These are phyloP conservation scores for Xanthoconium stramineum DNA, from an alignment of 768 basidiomycete genomes.

Conservation along the genomic window DNA sequence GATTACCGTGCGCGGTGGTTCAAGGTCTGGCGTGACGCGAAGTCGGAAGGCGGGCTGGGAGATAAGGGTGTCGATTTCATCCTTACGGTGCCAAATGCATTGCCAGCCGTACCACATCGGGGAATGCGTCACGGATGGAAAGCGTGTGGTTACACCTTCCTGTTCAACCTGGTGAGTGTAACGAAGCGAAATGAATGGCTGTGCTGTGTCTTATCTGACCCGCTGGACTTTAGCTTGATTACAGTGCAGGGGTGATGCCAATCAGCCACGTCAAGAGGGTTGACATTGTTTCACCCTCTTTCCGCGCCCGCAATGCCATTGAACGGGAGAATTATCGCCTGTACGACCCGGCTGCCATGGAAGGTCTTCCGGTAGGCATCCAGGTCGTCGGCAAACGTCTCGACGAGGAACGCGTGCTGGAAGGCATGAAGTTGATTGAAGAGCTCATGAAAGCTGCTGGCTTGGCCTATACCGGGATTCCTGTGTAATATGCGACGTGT, in stretches of 20 bases:
- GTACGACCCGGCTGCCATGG: conserved; percentile 41
- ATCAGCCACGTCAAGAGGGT: conserved; percentile 37
- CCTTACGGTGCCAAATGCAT: conserved; percentile 57
- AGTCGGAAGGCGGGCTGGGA: conserved; percentile 25
- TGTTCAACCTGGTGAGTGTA: conserved; percentile 60
- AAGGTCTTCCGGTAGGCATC: conserved; percentile 44
- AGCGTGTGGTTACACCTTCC: conserved; percentile 60
- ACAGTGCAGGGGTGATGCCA: conserved; percentile 44
- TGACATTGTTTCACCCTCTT: conserved; percentile 30
- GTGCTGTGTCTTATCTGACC: neutral
- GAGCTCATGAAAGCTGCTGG: conserved; percentile 23
- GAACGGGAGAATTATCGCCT: conserved; percentile 40
- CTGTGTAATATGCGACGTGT: conserved; percentile 6
- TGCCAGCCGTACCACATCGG: conserved; percentile 56
- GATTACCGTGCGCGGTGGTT: conserved; percentile 41
- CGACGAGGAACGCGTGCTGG: conserved; percentile 47
- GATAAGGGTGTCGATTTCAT: conserved; percentile 58
- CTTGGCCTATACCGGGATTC: conserved; percentile 24
- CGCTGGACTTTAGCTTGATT: conserved; percentile 36
- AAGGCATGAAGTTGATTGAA: conserved; percentile 43
- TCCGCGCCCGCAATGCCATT: conserved; percentile 33
- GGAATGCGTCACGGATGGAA: conserved; percentile 53
- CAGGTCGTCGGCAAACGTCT: conserved; percentile 42
- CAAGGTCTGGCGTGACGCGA: conserved; percentile 29
- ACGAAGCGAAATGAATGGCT: neutral